Conservation (phyloP, 176 grass and related monocot genomes). For the Chrysopogon serrulatus region DNA sequence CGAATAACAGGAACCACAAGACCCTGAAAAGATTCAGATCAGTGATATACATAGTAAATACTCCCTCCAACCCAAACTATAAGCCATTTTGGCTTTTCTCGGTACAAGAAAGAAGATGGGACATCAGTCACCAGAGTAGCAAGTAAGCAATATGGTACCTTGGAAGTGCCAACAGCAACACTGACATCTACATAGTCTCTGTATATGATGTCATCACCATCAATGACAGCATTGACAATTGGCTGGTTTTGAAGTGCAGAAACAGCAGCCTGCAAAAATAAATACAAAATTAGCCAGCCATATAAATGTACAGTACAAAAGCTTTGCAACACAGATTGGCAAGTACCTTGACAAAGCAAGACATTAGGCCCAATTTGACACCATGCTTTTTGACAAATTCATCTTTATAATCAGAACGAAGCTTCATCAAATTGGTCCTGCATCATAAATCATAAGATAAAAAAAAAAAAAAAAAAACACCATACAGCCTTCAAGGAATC, state of each 20-base stretch:
- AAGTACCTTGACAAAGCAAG: conserved; percentile 87
- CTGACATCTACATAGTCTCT: conserved; percentile 90
- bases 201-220: conserved; percentile 96
- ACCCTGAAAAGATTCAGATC: conserved; percentile 37
- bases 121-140: background rate
- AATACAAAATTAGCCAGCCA: conserved; percentile 13
- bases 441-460: background rate
- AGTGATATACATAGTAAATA: background rate
- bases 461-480: background rate
- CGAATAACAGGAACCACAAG: conserved; percentile 80
- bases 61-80: background rate
- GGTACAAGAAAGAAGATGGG: background rate
- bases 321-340: background rate
- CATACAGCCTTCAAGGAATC: background rate
- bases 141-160: conserved; percentile 30
- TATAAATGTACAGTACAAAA: background rate
- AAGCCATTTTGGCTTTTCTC: background rate
- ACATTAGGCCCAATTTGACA: conserved; percentile 98
- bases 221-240: conserved; percentile 91
- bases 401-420: conserved; percentile 96
- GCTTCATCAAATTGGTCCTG: conserved; percentile 99
- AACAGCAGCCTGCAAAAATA: conserved; percentile 66
- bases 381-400: conserved; percentile 82
- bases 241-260: conserved; percentile 91
- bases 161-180: conserved; percentile 92